A percentile compares a stretch with the other conserved stretches of the same genome.
Conservation (phyloP, 2,329 filamentous ascomycete species). For the Parastagonospora nodorum region DNA sequence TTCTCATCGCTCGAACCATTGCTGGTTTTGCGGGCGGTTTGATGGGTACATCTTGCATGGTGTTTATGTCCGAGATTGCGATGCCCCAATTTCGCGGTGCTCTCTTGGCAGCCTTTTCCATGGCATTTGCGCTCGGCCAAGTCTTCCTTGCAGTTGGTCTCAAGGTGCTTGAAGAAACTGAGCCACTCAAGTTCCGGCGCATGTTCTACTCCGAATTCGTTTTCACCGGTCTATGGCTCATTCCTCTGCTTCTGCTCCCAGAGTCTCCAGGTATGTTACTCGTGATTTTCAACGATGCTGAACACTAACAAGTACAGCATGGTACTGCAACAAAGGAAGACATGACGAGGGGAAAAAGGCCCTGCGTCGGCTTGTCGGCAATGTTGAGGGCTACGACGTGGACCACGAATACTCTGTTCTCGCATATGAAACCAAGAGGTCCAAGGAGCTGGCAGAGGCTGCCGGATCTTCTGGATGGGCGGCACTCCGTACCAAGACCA, state of each 20-base stretch:
- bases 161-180: slow-evolving; percentile 4
- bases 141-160: slow-evolving; percentile 5
- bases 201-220: slow-evolving; percentile 13
- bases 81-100: slow-evolving; percentile 8
- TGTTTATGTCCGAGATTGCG: slow-evolving; percentile 13
- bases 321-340: slow-evolving; percentile 7
- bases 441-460: slow-evolving; percentile 5
- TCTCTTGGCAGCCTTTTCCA: slow-evolving; percentile 5
- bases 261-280: slow-evolving; percentile 5
- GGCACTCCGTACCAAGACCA: slow-evolving; percentile 4
- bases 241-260: slow-evolving; percentile 3
- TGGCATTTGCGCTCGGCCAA: slow-evolving; percentile 10
- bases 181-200: slow-evolving; percentile 1
- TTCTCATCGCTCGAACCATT: slow-evolving; percentile 6
- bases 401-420: slow-evolving; percentile 9
- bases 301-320: slow-evolving; percentile 4
- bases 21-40: slow-evolving; percentile 6
- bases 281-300: neutral
- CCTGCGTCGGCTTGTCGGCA: slow-evolving; percentile 2
- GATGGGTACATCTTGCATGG: slow-evolving; percentile 10
- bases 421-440: slow-evolving; percentile 3
- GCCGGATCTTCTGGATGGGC: slow-evolving; percentile 2
- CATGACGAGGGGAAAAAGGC: slow-evolving; percentile 7
- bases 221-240: slow-evolving; percentile 7
- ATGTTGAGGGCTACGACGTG: slow-evolving; percentile 9